A percentile compares a stretch with the other conserved stretches of the same genome.
Conservation (phyloP, 345 rosid species). For the Excoecaria cochinchinensis region DNA sequence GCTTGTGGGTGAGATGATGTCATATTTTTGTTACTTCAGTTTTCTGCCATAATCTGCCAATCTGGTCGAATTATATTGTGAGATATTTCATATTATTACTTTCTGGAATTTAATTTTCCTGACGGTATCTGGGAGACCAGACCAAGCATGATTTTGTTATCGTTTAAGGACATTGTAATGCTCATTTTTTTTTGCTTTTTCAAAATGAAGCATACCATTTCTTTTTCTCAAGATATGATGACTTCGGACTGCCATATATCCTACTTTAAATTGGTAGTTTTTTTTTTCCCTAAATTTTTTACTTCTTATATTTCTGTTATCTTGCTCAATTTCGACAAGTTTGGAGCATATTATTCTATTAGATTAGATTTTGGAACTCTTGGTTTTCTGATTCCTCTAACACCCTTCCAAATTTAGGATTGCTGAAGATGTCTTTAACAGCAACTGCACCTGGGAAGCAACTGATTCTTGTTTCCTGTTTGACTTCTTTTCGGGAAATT, state of each 20-base stretch:
- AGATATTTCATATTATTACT: too few species aligned
- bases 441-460: background rate
- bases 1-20: too few species aligned
- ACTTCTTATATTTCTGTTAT: background rate
- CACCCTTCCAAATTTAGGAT: slow-evolving; percentile 7
- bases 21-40: too few species aligned
- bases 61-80: too few species aligned
- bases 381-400: background rate
- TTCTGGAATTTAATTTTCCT: background rate
- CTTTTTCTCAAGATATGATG: background rate
- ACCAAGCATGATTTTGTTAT: background rate
- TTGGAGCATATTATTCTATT: background rate
- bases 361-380: background rate
- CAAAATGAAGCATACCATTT: background rate
- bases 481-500: background rate
- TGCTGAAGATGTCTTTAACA: slow-evolving; percentile 3
- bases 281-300: background rate
- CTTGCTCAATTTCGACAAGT: background rate
- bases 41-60: too few species aligned
- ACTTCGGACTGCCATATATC: background rate
- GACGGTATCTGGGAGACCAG: too few species aligned
- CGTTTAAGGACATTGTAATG: background rate
- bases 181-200: background rate
- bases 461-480: background rate
- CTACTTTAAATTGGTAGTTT: background rate